Conservation (phyloP, 2,329 filamentous ascomycete species). For the Colletotrichum lindemuthianum region DNA sequence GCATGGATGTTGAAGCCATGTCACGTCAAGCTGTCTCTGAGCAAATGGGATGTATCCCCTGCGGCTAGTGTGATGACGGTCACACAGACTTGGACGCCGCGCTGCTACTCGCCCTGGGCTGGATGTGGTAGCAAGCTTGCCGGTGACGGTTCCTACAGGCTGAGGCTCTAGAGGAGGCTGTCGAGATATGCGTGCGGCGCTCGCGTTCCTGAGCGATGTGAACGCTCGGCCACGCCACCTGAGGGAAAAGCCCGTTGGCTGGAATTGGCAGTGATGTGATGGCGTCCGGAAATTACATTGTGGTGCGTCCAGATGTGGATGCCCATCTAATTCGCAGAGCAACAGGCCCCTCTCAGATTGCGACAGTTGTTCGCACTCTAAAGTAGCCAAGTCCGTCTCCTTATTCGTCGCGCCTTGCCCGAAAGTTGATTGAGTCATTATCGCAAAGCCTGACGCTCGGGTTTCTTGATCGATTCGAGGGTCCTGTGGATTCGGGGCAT, state of each 20-base stretch:
- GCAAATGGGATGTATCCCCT: slow-evolving; percentile 17
- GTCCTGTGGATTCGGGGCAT: slow-evolving; percentile 15
- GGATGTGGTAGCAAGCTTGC: slow-evolving; percentile 23
- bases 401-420: slow-evolving; percentile 27
- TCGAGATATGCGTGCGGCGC: slow-evolving; percentile 1
- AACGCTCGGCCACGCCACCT: slow-evolving; percentile 37
- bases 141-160: slow-evolving; percentile 13
- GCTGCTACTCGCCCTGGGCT: slow-evolving; percentile 12
- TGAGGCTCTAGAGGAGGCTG: slow-evolving; percentile 1
- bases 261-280: slow-evolving; percentile 34
- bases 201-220: slow-evolving; percentile 37
- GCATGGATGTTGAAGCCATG: slow-evolving; percentile 19
- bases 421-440: slow-evolving; percentile 27
- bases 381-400: slow-evolving; percentile 9
- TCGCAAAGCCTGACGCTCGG: slow-evolving; percentile 12
- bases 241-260: slow-evolving; percentile 28
- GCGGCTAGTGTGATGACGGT: slow-evolving; percentile 21
- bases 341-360: slow-evolving; percentile 24
- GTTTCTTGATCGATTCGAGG: slow-evolving; percentile 19
- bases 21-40: slow-evolving; percentile 2
- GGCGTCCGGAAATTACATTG: slow-evolving; percentile 33
- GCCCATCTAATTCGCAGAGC: slow-evolving; percentile 20
- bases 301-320: slow-evolving; percentile 26
- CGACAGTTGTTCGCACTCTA: slow-evolving; percentile 14
- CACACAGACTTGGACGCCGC: slow-evolving; percentile 30